Conservation (phyloP, 306 rosid genomes). For the Cucumis hystrix region DNA sequence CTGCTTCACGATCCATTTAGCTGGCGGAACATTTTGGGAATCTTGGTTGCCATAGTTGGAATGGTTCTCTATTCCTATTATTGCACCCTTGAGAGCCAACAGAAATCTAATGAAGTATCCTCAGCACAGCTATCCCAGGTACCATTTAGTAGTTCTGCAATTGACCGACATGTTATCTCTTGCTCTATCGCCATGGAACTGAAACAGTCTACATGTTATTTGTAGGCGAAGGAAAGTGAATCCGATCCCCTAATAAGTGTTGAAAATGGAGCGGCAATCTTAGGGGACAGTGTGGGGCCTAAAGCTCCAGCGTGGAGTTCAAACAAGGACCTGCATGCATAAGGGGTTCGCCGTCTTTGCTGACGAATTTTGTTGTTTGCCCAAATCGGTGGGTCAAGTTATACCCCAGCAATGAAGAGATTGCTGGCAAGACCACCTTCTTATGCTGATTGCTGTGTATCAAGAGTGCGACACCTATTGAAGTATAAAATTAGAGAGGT, state of each 20-base stretch:
- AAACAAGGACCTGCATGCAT: conserved; percentile 48
- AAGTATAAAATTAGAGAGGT: conserved; percentile 5
- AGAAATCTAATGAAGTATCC: conserved; percentile 37
- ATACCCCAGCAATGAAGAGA: conserved; percentile 34
- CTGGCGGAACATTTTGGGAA: conserved; percentile 89
- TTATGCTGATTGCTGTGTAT: not conserved
- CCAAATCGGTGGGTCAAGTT: conserved; percentile 1
- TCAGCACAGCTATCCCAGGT: conserved; percentile 7
- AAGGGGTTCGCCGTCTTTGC: not conserved
- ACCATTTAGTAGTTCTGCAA: not conserved
- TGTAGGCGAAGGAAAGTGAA: conserved; percentile 60
- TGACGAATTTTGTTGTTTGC: not conserved
- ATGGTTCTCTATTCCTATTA: conserved; percentile 79
- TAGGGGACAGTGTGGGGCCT: conserved; percentile 22
- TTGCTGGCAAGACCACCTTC: conserved; percentile 27
- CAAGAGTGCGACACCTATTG: conserved; percentile 1
- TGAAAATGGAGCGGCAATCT: conserved; percentile 37
- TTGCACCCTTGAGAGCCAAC: conserved; percentile 67
- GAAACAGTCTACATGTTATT: not conserved
- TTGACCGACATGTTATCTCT: not conserved
- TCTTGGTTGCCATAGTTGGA: conserved; percentile 63
- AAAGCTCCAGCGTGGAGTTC: conserved; percentile 40
- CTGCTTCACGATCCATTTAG: conserved; percentile 81
- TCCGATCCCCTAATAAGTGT: conserved; percentile 46
- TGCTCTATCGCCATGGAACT: not conserved